These are phyloP conservation scores for Lotmaria passim DNA, from an alignment of 208 protist species.

Conservation along the genomic window DNA sequence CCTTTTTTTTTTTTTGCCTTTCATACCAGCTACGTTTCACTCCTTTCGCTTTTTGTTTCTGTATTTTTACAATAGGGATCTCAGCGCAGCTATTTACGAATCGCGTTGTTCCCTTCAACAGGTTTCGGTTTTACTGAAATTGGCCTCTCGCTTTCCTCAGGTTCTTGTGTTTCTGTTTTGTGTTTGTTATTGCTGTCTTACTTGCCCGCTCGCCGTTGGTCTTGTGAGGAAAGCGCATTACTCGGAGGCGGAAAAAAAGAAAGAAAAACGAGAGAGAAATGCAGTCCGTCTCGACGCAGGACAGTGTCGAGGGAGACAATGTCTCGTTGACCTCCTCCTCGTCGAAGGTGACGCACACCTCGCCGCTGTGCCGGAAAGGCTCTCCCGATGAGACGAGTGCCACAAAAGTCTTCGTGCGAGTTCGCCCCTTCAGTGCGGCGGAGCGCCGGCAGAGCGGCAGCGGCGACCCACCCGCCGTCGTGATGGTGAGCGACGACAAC, in stretches of 20 bases:
- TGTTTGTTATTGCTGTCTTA: no score
- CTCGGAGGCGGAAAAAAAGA: neutral
- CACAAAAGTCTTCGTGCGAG: conserved; percentile 77
- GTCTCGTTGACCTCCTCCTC: conserved; percentile 14
- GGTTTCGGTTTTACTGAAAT: no score
- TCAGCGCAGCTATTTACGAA: no score
- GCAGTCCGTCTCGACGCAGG: neutral
- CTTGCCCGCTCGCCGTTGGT: neutral
- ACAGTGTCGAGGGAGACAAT: conserved; percentile 7
- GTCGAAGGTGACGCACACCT: neutral
- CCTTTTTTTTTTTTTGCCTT: no score
- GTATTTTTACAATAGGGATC: no score
- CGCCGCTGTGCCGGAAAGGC: neutral
- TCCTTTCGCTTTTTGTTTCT: no score
- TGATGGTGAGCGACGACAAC: conserved; percentile 64
- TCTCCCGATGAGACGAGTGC: conserved; percentile 41
- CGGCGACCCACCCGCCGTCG: conserved; percentile 26
- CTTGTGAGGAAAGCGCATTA: neutral
- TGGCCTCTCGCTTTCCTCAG: no score
- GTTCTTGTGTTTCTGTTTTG: no score
- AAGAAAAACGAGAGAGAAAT: conserved; percentile 4
- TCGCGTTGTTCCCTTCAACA: no score
- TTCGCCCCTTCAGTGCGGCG: conserved; percentile 67
- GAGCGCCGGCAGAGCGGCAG: conserved; percentile 32
- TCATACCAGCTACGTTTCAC: no score